phyloP scores from a whole-genome alignment of 352 stramenopile genomes.

The Elongisporangium prolatum region DNA sequence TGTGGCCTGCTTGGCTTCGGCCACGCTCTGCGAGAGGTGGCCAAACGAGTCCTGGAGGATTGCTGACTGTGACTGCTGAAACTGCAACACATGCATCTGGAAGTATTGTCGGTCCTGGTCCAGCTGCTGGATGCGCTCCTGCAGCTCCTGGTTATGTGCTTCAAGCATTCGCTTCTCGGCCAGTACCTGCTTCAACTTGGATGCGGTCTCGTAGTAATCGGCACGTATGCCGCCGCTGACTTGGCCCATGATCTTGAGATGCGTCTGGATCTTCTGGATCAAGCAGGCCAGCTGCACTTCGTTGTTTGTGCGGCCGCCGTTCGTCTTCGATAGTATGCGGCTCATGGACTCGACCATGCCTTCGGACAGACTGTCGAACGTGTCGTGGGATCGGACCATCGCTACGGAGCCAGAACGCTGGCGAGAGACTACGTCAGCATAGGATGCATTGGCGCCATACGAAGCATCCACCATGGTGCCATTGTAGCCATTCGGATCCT shows the following conservation, averaged over 20 bases:
- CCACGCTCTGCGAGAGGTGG: slow-evolving; percentile 13
- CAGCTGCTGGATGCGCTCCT: slow-evolving; percentile 21
- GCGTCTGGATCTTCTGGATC: slow-evolving; percentile 32
- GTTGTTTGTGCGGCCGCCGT: slow-evolving; percentile 16
- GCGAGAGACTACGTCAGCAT: neutral
- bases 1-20: slow-evolving; percentile 15
- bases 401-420: slow-evolving; percentile 10
- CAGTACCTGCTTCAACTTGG: slow-evolving; percentile 27
- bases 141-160: slow-evolving; percentile 21
- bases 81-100: slow-evolving; percentile 25
- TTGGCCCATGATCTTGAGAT: slow-evolving; percentile 38
- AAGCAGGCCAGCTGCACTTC: slow-evolving; percentile 34
- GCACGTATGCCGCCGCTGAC: slow-evolving; percentile 28
- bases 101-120: slow-evolving; percentile 31
- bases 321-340: slow-evolving; percentile 28
- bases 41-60: slow-evolving; percentile 19
- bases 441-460: slow-evolving; percentile 2
- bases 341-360: slow-evolving; percentile 33
- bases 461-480: neutral
- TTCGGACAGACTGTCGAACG: slow-evolving; percentile 23
- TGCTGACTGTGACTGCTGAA: slow-evolving; percentile 15
- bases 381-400: slow-evolving; percentile 8
- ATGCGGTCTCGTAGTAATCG: slow-evolving; percentile 27
- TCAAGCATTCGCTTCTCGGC: slow-evolving; percentile 29
- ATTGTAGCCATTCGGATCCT: neutral